Base-by-base conservation (phyloP, 2,329 filamentous ascomycete species). In the Scedosporium boydii region DNA sequence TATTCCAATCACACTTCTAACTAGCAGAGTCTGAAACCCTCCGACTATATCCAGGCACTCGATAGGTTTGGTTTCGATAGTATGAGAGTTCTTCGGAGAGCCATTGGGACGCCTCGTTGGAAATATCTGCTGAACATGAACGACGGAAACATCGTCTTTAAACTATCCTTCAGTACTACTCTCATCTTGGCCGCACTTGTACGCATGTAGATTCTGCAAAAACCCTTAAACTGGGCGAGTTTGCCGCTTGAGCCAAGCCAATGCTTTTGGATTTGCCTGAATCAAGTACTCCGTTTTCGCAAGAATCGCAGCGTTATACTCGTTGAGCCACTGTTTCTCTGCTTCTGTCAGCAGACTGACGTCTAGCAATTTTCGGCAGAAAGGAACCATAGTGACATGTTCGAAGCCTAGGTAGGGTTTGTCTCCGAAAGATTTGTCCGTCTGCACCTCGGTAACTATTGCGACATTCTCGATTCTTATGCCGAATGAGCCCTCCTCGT, bases 391-490 rank as follows among this genome's bases (percentile, higher is more conserved):
- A 0, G 95, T 99, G 67, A 98, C 92, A 74, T 96, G 91, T 78
- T 99, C 93, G 68, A 99, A 99, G 3, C 93, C 92, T 42, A 98
- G 80, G 76, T 90, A 99, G 2, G 93, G 89, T 77, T 96, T 96
- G 69, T 96, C 93, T 21, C 93, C 93, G 71, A 98, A 98, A 42
- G 87, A 86, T 75, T 96, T 84, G 65, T 87, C 87, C 4, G 93
- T 96, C 75, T 93, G 81, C n/a, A 89, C 88, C 72, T 97, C 92
- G 67, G 85, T 88, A 34, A 96, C 91, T 80, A 98, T 88, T 66
- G 96, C 86, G 69, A 99, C 87, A 73, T 99, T 99, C 76, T 99
- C 95, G 70, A 97, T 97, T 18, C 95, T 88, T 67, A 99, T 95
- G 18, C 95, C 95, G 70, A 96, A 99, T 46, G 87, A 86, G 58